phyloP scores from a whole-genome alignment of 768 basidiomycete species.

The Lactifluus piperatus region DNA sequence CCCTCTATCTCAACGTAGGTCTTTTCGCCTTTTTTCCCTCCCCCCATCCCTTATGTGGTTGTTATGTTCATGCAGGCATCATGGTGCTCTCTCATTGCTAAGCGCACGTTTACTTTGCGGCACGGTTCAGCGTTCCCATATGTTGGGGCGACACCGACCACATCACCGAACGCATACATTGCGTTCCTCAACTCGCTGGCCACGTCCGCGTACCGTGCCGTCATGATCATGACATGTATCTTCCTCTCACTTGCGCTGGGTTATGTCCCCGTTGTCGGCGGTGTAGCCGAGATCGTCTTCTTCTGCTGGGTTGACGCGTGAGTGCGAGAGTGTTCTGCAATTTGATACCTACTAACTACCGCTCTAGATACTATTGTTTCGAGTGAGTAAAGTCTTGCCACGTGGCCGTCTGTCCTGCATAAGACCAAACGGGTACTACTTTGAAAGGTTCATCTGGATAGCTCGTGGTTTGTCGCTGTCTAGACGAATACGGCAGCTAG shows the following conservation, averaged over 20 bases:
- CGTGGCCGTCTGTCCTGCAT: neutral
- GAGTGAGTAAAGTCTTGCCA: constrained; percentile 47
- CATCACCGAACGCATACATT: constrained; percentile 51
- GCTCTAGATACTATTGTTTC: constrained; percentile 75
- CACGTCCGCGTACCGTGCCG: constrained; percentile 69
- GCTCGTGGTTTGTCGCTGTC: constrained; percentile 64
- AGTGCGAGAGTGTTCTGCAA: constrained; percentile 28
- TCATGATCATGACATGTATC: constrained; percentile 76
- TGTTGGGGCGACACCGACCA: constrained; percentile 38
- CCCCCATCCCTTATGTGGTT: neutral
- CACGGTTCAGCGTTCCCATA: constrained; percentile 37
- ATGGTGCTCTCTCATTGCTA: constrained; percentile 72
- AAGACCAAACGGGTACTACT: too few species aligned
- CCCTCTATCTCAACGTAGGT: constrained; percentile 78
- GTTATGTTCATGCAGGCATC: constrained; percentile 42
- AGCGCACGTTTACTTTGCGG: constrained; percentile 61
- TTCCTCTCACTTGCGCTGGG: constrained; percentile 55
- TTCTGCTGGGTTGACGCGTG: constrained; percentile 84
- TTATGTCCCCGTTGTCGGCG: constrained; percentile 58
- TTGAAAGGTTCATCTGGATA: constrained; percentile 65
- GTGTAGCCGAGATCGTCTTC: constrained; percentile 54
- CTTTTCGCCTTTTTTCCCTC: neutral
- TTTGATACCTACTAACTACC: neutral
- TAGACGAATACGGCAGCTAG: constrained; percentile 59
- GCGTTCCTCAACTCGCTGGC: constrained; percentile 69